Conservation (phyloP, 257 asterid genomes). For the Gentiana dahurica region DNA sequence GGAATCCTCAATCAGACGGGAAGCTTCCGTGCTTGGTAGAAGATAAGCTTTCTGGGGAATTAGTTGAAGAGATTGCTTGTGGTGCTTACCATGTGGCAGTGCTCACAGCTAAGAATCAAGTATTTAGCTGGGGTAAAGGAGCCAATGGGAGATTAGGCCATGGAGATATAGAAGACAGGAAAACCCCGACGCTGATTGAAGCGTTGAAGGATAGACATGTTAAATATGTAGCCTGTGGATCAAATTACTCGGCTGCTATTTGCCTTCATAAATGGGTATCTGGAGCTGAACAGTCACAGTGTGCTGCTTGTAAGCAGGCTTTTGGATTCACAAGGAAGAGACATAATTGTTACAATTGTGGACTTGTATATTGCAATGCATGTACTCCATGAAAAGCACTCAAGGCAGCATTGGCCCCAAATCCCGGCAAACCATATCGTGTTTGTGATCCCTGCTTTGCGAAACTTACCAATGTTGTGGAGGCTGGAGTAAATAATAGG, state of each 20-base stretch:
- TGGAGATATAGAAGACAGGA: constrained; percentile 84
- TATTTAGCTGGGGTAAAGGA: constrained; percentile 92
- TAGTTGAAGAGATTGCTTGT: constrained; percentile 64
- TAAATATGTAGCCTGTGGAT: constrained; percentile 82
- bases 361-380: constrained; percentile 91
- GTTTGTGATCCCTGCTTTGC: constrained; percentile 91
- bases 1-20: constrained; percentile 73
- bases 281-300: constrained; percentile 90
- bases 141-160: constrained; percentile 95
- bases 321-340: constrained; percentile 93
- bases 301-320: constrained; percentile 85
- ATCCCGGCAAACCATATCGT: constrained; percentile 79
- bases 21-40: constrained; percentile 68
- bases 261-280: constrained; percentile 91
- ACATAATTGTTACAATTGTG: constrained; percentile 91
- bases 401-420: constrained; percentile 90
- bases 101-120: constrained; percentile 75
- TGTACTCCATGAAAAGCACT: constrained; percentile 79
- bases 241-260: constrained; percentile 76
- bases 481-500: constrained; percentile 48
- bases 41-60: constrained; percentile 59
- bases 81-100: constrained; percentile 86
- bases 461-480: constrained; percentile 71
- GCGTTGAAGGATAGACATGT: constrained; percentile 77
- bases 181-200: constrained; percentile 66